Evolutionary conservation across 257 asterid genomes (phyloP).

Genomic region (Plantago major): DNA sequence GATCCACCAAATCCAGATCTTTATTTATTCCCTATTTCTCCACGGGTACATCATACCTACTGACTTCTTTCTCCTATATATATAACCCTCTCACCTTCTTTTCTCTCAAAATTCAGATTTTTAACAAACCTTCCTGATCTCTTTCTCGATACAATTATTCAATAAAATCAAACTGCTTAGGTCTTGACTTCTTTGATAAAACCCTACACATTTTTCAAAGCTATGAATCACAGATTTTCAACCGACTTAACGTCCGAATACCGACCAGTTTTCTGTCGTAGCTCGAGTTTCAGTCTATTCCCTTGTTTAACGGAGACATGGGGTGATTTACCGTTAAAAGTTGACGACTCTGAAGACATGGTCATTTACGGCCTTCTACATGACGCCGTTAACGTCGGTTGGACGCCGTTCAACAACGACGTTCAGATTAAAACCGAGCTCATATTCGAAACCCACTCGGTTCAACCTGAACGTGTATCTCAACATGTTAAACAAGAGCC

Average conservation of each 20-base stretch:
- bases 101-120: slow-evolving; percentile 19
- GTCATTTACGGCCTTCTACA: slow-evolving; percentile 66
- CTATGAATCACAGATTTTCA: slow-evolving; percentile 36
- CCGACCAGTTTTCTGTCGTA: slow-evolving; percentile 44
- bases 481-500: too few species aligned
- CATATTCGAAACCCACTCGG: too few species aligned
- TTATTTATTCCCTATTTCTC: slow-evolving; percentile 3
- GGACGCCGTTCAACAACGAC: slow-evolving; percentile 60
- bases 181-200: neutral
- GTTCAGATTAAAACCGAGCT: slow-evolving; percentile 39
- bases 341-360: slow-evolving; percentile 84
- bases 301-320: slow-evolving; percentile 68
- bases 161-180: too few species aligned
- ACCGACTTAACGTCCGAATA: slow-evolving; percentile 31
- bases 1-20: slow-evolving; percentile 1
- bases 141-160: too few species aligned
- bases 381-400: slow-evolving; percentile 74
- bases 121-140: neutral
- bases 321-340: slow-evolving; percentile 87
- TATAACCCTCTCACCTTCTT: slow-evolving; percentile 18
- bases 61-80: slow-evolving; percentile 21
- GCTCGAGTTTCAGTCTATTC: slow-evolving; percentile 56
- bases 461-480: too few species aligned
- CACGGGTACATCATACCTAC: slow-evolving; percentile 43
- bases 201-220: neutral